Conservation (phyloP, 2,329 filamentous ascomycete species). For the Emergomyces pasteurianus region DNA sequence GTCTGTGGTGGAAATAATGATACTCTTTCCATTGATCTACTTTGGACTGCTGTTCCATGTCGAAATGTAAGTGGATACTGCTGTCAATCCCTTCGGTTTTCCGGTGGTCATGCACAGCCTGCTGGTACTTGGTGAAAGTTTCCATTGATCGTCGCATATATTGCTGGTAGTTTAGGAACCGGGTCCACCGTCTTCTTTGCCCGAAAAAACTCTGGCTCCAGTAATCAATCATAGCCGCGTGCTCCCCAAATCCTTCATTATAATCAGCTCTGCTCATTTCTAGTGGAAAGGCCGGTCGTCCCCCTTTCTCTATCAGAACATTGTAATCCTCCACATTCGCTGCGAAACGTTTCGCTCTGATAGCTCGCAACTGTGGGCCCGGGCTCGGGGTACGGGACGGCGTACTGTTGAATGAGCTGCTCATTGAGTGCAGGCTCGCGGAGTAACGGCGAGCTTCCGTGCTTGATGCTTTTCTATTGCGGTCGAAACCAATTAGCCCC, state of each 20-base stretch:
- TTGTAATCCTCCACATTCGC: neutral
- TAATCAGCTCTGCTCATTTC: neutral
- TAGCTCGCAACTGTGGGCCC: neutral
- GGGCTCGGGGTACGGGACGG: neutral
- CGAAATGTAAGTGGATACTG: conserved; percentile 2
- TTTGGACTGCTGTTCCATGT: conserved; percentile 3
- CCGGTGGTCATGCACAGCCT: conserved; percentile 1
- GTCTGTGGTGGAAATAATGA: conserved; percentile 1
- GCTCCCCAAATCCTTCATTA: neutral
- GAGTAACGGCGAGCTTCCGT: neutral
- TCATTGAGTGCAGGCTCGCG: neutral
- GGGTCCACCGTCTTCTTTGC: neutral
- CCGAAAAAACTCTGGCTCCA: neutral
- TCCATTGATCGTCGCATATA: neutral
- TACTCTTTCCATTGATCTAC: conserved; percentile 6
- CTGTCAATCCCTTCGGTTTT: conserved; percentile 1
- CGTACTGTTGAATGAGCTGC: no score
- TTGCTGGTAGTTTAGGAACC: neutral
- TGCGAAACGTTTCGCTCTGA: neutral
- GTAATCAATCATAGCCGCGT: neutral
- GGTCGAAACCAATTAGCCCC: neutral
- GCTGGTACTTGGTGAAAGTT: neutral
- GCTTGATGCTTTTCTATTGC: neutral
- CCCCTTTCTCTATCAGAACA: neutral
- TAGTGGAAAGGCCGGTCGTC: neutral